These are phyloP conservation scores for Pichia sp. DNA, from an alignment of 1,139 yeast species.

Conservation along the genomic window DNA sequence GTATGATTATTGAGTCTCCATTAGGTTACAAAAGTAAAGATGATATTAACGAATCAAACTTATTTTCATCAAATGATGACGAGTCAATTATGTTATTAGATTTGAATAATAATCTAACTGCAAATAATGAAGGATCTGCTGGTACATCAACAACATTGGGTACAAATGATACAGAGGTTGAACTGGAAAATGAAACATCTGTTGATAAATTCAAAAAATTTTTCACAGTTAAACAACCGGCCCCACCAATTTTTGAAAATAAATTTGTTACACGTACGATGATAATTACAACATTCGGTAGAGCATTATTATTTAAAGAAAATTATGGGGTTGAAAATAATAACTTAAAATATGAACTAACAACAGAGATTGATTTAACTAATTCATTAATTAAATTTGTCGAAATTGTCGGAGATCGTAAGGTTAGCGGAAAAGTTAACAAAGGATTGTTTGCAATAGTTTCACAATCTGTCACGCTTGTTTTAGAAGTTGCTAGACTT, in stretches of 20 bases:
- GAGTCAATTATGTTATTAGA: constrained; percentile 24
- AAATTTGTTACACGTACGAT: constrained; percentile 10
- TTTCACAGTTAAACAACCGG: constrained; percentile 22
- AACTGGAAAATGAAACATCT: constrained; percentile 13
- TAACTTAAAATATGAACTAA: constrained; percentile 33
- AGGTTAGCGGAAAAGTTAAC: constrained; percentile 29
- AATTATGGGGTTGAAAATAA: constrained; percentile 17
- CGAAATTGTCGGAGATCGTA: constrained; percentile 39
- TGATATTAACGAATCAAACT: constrained; percentile 8
- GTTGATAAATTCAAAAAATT: constrained; percentile 29
- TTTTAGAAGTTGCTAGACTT: constrained; percentile 51
- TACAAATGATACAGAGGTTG: not conserved
- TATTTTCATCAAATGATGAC: constrained; percentile 11
- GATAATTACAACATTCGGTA: constrained; percentile 49
- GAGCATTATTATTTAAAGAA: constrained; percentile 43
- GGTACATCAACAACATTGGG: not conserved
- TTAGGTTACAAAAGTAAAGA: constrained; percentile 36
- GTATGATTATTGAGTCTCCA: constrained; percentile 56
- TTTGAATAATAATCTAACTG: not conserved
- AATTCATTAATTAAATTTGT: constrained; percentile 47
- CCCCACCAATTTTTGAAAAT: constrained; percentile 1
- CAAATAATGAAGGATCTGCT: constrained; percentile 10
- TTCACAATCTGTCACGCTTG: constrained; percentile 41
- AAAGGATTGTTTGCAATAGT: constrained; percentile 50
- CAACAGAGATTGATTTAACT: constrained; percentile 44